Evolutionary conservation across 2,329 filamentous ascomycete species (phyloP).

Genomic region (Byssothecium circinans): DNA sequence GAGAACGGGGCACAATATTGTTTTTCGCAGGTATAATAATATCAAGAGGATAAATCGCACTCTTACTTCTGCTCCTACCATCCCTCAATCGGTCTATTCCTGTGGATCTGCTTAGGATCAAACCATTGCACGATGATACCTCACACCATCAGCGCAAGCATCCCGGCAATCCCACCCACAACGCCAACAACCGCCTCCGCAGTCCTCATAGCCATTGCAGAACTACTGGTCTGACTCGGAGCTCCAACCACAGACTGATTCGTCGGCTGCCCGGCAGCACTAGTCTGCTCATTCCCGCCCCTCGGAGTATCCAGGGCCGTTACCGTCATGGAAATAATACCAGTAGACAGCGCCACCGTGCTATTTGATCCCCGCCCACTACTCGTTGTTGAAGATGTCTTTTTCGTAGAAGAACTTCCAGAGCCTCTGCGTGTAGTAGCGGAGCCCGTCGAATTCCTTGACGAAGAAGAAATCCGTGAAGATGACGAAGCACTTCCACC

Average conservation of each 20-base stretch:
- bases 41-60: too few species aligned
- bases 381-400: too few species aligned
- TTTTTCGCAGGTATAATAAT: too few species aligned
- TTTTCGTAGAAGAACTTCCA: too few species aligned
- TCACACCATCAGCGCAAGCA: constrained; percentile 12
- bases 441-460: neutral
- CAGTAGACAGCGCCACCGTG: neutral
- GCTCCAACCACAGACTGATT: neutral
- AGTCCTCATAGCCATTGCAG: constrained; percentile 9
- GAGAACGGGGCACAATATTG: too few species aligned
- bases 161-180: constrained; percentile 9
- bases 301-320: neutral
- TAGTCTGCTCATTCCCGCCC: neutral
- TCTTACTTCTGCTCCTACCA: too few species aligned
- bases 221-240: neutral
- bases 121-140: neutral
- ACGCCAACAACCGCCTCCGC: constrained; percentile 5
- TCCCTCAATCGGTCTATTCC: too few species aligned
- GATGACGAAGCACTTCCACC: constrained; percentile 1
- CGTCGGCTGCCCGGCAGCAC: neutral
- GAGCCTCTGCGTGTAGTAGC: too few species aligned
- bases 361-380: too few species aligned
- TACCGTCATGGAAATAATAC: neutral
- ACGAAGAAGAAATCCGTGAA: neutral
- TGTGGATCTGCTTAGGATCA: too few species aligned